phyloP scores from a whole-genome alignment of 2,329 filamentous ascomycete genomes.

The Ophiostoma sp. region DNA sequence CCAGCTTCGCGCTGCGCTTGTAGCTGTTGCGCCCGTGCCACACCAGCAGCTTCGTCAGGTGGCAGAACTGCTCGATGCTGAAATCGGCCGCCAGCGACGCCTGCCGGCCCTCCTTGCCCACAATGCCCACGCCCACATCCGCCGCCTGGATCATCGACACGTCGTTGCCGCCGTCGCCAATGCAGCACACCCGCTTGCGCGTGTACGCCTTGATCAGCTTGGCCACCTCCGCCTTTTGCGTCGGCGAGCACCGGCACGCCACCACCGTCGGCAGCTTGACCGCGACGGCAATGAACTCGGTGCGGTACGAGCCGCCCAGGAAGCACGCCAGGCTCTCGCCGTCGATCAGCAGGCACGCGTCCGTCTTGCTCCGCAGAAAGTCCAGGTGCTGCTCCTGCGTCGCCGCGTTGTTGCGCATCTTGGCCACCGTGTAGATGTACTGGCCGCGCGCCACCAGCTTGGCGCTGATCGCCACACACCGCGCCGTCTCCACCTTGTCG shows the following conservation, averaged over 20 bases:
- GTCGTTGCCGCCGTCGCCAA: slow-evolving; percentile 96
- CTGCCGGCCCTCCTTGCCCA: slow-evolving; percentile 94
- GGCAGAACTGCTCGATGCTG: slow-evolving; percentile 89
- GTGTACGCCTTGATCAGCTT: slow-evolving; percentile 85
- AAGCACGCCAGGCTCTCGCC: slow-evolving; percentile 84
- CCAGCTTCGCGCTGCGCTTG: slow-evolving; percentile 90
- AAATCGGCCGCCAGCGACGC: slow-evolving; percentile 94
- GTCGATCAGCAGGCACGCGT: slow-evolving; percentile 85
- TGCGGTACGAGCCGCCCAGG: slow-evolving; percentile 65
- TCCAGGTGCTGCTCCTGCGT: slow-evolving; percentile 70
- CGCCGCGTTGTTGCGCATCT: slow-evolving; percentile 70
- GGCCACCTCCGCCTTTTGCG: slow-evolving; percentile 92
- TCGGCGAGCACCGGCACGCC: slow-evolving; percentile 92
- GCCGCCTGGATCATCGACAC: slow-evolving; percentile 99
- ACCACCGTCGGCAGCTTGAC: slow-evolving; percentile 87
- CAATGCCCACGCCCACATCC: slow-evolving; percentile 95
- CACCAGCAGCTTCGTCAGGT: slow-evolving; percentile 92
- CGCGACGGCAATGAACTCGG: slow-evolving; percentile 81
- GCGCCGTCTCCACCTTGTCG: slow-evolving; percentile 95
- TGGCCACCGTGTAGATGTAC: slow-evolving; percentile 89
- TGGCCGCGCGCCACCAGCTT: slow-evolving; percentile 91
- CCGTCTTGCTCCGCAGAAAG: slow-evolving; percentile 80
- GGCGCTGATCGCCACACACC: slow-evolving; percentile 90
- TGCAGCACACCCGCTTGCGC: slow-evolving; percentile 93
- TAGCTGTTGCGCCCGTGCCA: slow-evolving; percentile 99